Evolutionary conservation across 805 yeast species (phyloP), one percentile per base, ranked within the genome.

Genomic region (Kuraishia molischiana): DNA sequence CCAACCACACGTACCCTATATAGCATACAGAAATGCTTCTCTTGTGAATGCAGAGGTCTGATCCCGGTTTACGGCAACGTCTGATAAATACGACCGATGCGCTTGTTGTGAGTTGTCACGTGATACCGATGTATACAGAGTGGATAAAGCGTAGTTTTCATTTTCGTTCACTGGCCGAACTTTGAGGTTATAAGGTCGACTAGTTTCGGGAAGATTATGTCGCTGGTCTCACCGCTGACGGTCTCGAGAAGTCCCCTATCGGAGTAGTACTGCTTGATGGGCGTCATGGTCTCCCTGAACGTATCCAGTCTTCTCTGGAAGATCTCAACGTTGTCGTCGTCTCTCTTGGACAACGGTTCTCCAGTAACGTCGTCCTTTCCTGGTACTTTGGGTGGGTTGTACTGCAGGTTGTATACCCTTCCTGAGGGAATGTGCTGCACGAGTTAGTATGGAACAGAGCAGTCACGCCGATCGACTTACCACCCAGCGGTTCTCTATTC

Each of bases 311-410:
- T 62, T 45, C 70, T 68, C 42, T 72, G 71, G 50, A 89, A 81
- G 0, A 82, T 80, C 42, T 69, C 83, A 4, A 79, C 79, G 15
- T 78, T 83, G 54, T 89, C 97, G 52, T 89, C 97, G 0, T 78
- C 67, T 43, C 97, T 71, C 58, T 86, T 84, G 14, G 72, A 58
- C 40, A 89, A 66, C 2, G 85, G 79, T 53, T 89, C 97, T 1
- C 96, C 96, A 0, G 97, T 89, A 2, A 86, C 51, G 55, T 89
- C 97, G 52, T 89, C 97, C 43, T 61, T 68, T 26, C 86, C 94
- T 0, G 86, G 76, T 2, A 68, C 70, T 49, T 80, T 80, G 6
- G 97, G 97, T 5, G 97, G 96, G 49, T 84, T 87, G 58, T 86
- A 89, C 39, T 85, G 77, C 44, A 84, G 54, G 54, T 85, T 90